Base-by-base conservation (phyloP, 495 filamentous ascomycete species). In the Neurospora sp. region DNA sequence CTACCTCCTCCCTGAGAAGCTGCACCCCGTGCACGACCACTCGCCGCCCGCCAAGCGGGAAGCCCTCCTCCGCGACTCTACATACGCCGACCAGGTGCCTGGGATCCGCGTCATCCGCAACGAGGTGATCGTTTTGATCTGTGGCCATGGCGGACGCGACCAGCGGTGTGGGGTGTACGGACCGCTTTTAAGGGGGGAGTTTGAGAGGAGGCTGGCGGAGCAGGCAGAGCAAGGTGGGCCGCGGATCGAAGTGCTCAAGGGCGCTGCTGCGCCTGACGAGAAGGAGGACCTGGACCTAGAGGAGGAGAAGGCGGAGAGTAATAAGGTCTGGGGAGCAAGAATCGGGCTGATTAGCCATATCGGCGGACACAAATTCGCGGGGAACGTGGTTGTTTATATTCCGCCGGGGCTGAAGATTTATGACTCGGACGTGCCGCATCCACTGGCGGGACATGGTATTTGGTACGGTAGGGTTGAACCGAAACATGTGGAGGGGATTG, bases 401-500 rank as follows among this genome's bases (percentile, higher is more conserved):
- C 95, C 95, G 4, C 90, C 90, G 5, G 73, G 74, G 0, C 70
- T 84, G 48, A 84, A 79, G 75, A 15, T 17, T 0, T 4, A 3
- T 36, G 82, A 78, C 8, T 71, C 38, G 34, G 78, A 76, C 1
- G 74, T 81, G 70, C 66, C 48, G n/a, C 85, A 89, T 80, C 85
- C 89, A 24, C 81, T 97, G 73, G 91, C 90, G 2, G 94, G 94
- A 1, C 89, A 89, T 77, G 94, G 95, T 0, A 90, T 98, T 39
- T 98, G 95, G 95, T 98, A 98, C 83, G 95, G 94, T 1, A 84
- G 95, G 66, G 90, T 98, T 31, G 92, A 93, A 78, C 93, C 95
- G 0, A 89, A 85, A 73, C 90, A 98, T 83, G 93, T 97, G 2
- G 90, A 96, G 77, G 94, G 94, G 0, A 89, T 98, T 69, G 88